Percentiles rank a stretch among this genome's conserved stretches.
Evolutionary conservation across 345 rosid genomes (phyloP).

Genomic region (Mallotus nudiflorus): DNA sequence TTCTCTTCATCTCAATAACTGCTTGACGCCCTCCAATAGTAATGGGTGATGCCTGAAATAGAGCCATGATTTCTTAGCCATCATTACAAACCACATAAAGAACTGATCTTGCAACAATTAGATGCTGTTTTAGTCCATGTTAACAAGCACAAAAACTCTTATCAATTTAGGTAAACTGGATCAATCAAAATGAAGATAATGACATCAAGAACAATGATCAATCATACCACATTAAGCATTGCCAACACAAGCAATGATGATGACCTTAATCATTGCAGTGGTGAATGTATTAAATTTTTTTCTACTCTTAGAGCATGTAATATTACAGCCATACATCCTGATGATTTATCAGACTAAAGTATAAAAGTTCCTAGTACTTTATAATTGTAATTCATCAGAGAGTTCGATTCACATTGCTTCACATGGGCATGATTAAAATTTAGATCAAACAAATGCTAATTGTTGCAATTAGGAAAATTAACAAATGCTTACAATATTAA

Average conservation of each 20-base stretch:
- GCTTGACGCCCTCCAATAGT: conserved; percentile 15
- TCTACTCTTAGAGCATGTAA: too few relatives aligned
- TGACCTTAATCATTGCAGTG: not conserved
- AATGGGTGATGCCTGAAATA: conserved; percentile 31
- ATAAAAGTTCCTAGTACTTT: not conserved
- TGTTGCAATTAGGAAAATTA: not conserved
- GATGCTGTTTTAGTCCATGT: not conserved
- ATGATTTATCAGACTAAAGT: too few relatives aligned
- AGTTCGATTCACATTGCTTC: not conserved
- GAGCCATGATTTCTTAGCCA: too few relatives aligned
- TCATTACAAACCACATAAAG: not conserved
- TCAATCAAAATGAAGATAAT: not conserved
- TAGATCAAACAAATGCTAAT: not conserved
- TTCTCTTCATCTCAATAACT: conserved; percentile 25
- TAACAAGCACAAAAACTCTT: not conserved
- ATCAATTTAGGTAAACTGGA: not conserved
- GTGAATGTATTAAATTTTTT: too few relatives aligned
- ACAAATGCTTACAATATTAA: not conserved
- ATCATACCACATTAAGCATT: not conserved
- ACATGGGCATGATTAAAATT: not conserved
- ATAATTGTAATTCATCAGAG: not conserved
- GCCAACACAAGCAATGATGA: not conserved
- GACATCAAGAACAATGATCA: not conserved
- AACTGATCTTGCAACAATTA: not conserved
- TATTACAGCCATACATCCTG: too few relatives aligned